Percentiles rank a stretch among this genome's conserved stretches.
These are phyloP conservation scores for Nigrospora osmanthi DNA, from an alignment of 2,329 filamentous ascomycete species.

Conservation along the genomic window DNA sequence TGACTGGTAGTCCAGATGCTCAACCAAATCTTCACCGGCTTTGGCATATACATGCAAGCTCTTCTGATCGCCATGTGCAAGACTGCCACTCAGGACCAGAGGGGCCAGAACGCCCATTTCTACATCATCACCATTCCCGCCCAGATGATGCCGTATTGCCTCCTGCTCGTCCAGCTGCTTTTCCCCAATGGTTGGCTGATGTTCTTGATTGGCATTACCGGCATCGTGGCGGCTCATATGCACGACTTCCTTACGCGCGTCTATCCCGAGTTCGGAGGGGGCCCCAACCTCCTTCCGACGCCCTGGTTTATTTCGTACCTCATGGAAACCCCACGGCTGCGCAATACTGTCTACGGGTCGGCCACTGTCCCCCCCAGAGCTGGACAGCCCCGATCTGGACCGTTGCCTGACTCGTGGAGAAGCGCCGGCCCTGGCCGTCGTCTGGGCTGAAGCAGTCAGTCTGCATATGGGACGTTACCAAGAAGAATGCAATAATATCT, in stretches of 20 bases:
- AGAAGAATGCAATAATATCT: no score
- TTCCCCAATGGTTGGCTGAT: slow-evolving; percentile 45
- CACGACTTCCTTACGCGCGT: slow-evolving; percentile 85
- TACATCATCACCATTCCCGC: slow-evolving; percentile 79
- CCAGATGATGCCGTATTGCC: slow-evolving; percentile 71
- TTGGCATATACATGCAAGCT: slow-evolving; percentile 47
- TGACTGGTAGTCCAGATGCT: slow-evolving; percentile 30
- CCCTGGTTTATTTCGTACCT: slow-evolving; percentile 64
- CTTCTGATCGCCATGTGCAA: slow-evolving; percentile 76
- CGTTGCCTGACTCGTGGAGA: slow-evolving; percentile 57
- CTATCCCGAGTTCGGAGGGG: slow-evolving; percentile 84
- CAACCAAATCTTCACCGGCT: slow-evolving; percentile 43
- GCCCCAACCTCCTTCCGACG: slow-evolving; percentile 67
- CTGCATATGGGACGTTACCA: no score
- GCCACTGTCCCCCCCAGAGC: slow-evolving; percentile 36
- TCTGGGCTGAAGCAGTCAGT: slow-evolving; percentile 36
- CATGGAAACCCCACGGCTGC: slow-evolving; percentile 44
- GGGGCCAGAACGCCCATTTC: slow-evolving; percentile 67
- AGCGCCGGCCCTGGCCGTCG: slow-evolving; percentile 55
- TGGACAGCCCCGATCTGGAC: slow-evolving; percentile 30
- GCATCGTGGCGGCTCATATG: slow-evolving; percentile 80
- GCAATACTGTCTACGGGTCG: slow-evolving; percentile 54
- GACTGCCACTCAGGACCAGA: slow-evolving; percentile 79
- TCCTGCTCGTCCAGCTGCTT: slow-evolving; percentile 69
- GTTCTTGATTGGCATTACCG: slow-evolving; percentile 60